Percentiles rank a stretch among this genome's conserved stretches.
phyloP scores from a whole-genome alignment of 495 filamentous ascomycete genomes.

The Aspergillus panamensis region DNA sequence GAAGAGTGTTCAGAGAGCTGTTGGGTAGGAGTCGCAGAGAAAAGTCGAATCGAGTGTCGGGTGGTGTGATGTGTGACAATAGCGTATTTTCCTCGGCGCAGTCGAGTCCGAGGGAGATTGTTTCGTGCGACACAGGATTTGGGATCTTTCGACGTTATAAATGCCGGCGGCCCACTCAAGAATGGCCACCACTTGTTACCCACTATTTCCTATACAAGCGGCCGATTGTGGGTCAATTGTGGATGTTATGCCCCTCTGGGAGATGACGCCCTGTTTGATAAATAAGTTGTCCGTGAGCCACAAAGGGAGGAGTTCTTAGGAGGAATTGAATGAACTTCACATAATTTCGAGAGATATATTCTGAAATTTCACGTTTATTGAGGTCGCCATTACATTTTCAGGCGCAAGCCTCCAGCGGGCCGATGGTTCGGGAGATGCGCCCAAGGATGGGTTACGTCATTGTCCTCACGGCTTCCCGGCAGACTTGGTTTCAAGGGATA shows the following conservation, averaged over 20 bases:
- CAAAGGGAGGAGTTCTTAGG: neutral
- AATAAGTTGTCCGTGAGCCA: neutral
- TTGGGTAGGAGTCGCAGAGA: constrained; percentile 5
- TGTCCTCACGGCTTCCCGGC: constrained; percentile 26
- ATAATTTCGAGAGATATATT: neutral
- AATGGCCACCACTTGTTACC: constrained; percentile 27
- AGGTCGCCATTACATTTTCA: neutral
- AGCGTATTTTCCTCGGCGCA: constrained; percentile 5
- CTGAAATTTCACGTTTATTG: neutral
- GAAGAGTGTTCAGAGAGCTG: constrained; percentile 8
- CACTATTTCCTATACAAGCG: constrained; percentile 37
- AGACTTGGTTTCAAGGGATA: neutral
- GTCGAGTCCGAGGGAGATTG: neutral
- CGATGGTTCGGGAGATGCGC: neutral
- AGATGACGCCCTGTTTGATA: constrained; percentile 5
- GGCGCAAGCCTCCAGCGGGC: neutral
- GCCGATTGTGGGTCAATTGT: constrained; percentile 37
- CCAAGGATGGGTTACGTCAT: constrained; percentile 25
- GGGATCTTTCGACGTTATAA: constrained; percentile 37
- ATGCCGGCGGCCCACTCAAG: constrained; percentile 32
- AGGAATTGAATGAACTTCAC: neutral
- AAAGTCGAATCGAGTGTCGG: neutral
- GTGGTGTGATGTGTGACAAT: neutral
- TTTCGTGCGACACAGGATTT: constrained; percentile 3
- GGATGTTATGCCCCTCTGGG: constrained; percentile 34